Percentiles rank a stretch among this genome's conserved stretches.
phyloP scores from a whole-genome alignment of 2,329 filamentous ascomycete genomes.

The Xylariales sp. region DNA sequence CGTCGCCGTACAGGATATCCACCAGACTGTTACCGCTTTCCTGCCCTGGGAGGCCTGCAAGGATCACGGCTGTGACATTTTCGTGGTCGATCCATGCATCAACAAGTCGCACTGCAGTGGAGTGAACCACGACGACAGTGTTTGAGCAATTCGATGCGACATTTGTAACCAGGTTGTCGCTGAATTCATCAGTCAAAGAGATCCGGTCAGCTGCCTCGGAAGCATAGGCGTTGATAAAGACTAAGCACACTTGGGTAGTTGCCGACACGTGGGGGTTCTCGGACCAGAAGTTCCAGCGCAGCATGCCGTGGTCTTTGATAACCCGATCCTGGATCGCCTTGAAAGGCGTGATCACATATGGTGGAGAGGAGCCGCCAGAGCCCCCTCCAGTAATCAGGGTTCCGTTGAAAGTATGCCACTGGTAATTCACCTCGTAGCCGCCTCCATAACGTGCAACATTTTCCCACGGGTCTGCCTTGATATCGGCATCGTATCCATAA shows the following conservation, averaged over 20 bases:
- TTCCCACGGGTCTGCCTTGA: conserved; percentile 34
- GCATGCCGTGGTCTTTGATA: conserved; percentile 7
- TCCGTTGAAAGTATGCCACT: conserved; percentile 45
- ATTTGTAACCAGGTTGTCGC: conserved; percentile 12
- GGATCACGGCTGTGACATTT: conserved; percentile 69
- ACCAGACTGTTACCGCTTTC: conserved; percentile 75
- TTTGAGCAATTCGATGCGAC: conserved; percentile 15
- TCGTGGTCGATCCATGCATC: conserved; percentile 77
- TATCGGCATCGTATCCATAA: conserved; percentile 33
- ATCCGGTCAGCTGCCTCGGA: conserved; percentile 58
- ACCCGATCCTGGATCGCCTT: conserved; percentile 54
- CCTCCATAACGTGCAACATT: conserved; percentile 10
- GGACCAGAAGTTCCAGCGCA: conserved; percentile 12
- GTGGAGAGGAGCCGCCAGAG: conserved; percentile 76
- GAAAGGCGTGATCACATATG: conserved; percentile 70
- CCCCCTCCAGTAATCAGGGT: conserved; percentile 84
- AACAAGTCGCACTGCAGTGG: conserved; percentile 50
- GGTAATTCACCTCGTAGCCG: conserved; percentile 12
- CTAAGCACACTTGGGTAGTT: conserved; percentile 70
- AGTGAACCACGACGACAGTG: conserved; percentile 68
- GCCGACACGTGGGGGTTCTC: conserved; percentile 20
- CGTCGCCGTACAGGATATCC: conserved; percentile 57
- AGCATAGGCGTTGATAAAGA: conserved; percentile 76
- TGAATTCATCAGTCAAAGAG: conserved; percentile 11
- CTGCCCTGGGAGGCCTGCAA: conserved; percentile 77